Percentiles rank a stretch among this genome's conserved stretches.
These are phyloP conservation scores for Graphilbum fragrans DNA, from an alignment of 2,329 filamentous ascomycete genomes.

Conservation along the genomic window DNA sequence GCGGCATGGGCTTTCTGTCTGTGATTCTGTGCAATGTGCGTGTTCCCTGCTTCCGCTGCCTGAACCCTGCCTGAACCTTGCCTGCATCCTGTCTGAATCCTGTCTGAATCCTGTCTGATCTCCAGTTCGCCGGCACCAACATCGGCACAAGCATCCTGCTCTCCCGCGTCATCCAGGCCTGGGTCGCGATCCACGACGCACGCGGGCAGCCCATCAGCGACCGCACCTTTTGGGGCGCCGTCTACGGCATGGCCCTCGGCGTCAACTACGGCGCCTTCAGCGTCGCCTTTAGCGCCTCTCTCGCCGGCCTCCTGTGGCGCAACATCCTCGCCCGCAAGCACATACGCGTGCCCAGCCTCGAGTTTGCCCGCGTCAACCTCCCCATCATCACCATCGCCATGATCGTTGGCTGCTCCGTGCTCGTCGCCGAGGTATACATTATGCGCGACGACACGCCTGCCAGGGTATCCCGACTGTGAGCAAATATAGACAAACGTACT, in stretches of 20 bases:
- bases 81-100: not conserved
- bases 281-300: slow-evolving; percentile 56
- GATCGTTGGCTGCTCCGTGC: slow-evolving; percentile 47
- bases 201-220: slow-evolving; percentile 40
- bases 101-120: not conserved
- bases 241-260: slow-evolving; percentile 63
- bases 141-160: slow-evolving; percentile 66
- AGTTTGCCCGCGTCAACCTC: slow-evolving; percentile 58
- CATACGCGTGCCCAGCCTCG: slow-evolving; percentile 48
- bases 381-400: slow-evolving; percentile 61
- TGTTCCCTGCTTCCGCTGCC: slow-evolving; percentile 9
- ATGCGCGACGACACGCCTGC: slow-evolving; percentile 19
- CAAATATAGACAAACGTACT: too few relatives aligned
- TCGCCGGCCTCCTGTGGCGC: slow-evolving; percentile 61
- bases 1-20: slow-evolving; percentile 62
- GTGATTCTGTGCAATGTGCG: slow-evolving; percentile 62
- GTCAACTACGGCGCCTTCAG: slow-evolving; percentile 69
- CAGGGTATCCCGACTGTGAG: not conserved
- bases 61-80: not conserved
- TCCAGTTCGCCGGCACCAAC: slow-evolving; percentile 62
- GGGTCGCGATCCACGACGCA: slow-evolving; percentile 44
- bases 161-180: slow-evolving; percentile 57
- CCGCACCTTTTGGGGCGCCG: slow-evolving; percentile 59
- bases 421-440: slow-evolving; percentile 54
- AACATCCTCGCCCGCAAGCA: slow-evolving; percentile 58